Percentiles rank a stretch among this genome's conserved stretches.
Evolutionary conservation across 1,284 basidiomycete genomes (phyloP).

Genomic region (Rhodofomes roseus): DNA sequence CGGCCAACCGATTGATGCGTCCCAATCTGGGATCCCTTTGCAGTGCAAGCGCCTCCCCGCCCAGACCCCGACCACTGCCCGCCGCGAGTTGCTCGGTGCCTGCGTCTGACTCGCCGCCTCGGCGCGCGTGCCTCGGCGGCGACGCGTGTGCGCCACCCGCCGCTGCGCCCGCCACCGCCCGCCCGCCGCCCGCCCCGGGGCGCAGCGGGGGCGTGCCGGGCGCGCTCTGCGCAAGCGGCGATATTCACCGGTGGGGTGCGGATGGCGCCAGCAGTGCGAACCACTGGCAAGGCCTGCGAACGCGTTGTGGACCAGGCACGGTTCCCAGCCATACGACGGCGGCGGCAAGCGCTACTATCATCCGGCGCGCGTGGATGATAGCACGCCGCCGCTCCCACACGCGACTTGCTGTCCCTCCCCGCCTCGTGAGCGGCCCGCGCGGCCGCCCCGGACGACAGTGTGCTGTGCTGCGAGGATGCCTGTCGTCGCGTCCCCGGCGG

Average conservation of each 20-base stretch:
- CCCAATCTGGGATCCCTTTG: background rate
- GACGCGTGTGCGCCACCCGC: background rate
- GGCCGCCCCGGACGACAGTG: background rate
- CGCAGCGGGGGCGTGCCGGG: background rate
- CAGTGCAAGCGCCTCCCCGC: background rate
- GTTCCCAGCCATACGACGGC: background rate
- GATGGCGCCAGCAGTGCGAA: background rate
- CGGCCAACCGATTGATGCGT: background rate
- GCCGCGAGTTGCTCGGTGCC: background rate
- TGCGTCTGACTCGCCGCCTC: background rate
- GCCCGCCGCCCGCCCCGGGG: background rate
- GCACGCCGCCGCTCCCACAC: background rate
- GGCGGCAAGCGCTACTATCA: background rate
- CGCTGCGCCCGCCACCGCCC: background rate
- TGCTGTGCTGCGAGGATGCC: background rate
- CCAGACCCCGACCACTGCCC: background rate
- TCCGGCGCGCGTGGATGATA: background rate
- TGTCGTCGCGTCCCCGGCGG: too few species aligned
- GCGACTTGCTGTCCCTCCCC: background rate
- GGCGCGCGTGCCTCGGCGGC: background rate
- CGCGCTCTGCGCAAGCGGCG: background rate
- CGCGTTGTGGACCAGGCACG: constrained; percentile 2
- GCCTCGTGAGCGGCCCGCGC: background rate
- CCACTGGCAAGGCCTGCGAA: background rate
- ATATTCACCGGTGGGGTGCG: background rate